phyloP scores from a whole-genome alignment of 306 rosid genomes.

The Malus fusca region DNA sequence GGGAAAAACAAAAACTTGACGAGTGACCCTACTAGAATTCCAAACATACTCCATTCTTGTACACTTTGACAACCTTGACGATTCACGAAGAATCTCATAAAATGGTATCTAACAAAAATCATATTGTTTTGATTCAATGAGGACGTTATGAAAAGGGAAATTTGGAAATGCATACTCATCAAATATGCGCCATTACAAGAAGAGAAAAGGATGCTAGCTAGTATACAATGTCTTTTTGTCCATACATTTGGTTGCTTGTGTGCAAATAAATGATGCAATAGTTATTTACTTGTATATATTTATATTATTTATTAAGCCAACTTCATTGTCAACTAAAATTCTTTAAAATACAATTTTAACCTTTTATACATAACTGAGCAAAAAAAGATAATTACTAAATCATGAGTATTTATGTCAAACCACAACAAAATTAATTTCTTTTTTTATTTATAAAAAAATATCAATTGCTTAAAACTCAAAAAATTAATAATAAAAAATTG shows the following conservation, averaged over 20 bases:
- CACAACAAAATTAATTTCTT: too few relatives aligned
- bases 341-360: too few relatives aligned
- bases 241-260: constrained; percentile 1
- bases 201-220: not conserved
- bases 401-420: too few relatives aligned
- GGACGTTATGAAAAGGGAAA: constrained; percentile 36
- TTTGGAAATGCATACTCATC: constrained; percentile 27
- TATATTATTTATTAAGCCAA: too few relatives aligned
- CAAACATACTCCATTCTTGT: constrained; percentile 17
- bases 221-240: not conserved
- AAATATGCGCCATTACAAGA: not conserved
- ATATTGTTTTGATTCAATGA: constrained; percentile 42
- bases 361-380: too few relatives aligned
- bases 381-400: too few relatives aligned
- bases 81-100: constrained; percentile 36
- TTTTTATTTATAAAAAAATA: too few relatives aligned
- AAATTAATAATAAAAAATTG: too few relatives aligned
- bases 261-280: not conserved
- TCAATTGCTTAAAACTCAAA: too few relatives aligned
- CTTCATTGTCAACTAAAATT: too few relatives aligned
- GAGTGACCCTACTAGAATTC: constrained; percentile 36
- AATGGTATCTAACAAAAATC: constrained; percentile 39
- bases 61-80: constrained; percentile 36
- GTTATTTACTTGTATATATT: too few relatives aligned
- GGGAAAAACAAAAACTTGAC: not conserved